These are phyloP conservation scores for Sanghuangporus weigelae DNA, from an alignment of 1,284 basidiomycete genomes.

Conservation along the genomic window DNA sequence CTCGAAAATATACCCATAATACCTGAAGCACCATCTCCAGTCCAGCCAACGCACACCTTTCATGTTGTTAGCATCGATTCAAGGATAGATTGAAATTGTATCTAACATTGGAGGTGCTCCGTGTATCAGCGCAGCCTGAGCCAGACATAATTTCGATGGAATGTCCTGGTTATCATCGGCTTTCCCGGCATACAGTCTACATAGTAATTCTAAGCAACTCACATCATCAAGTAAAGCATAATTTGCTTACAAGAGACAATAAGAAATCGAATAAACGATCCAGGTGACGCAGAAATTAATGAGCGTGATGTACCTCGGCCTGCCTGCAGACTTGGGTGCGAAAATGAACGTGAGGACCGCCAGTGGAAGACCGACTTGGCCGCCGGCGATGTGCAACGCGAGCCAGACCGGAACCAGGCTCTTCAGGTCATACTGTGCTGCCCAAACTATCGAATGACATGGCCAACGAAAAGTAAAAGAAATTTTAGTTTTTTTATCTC, in stretches of 20 bases:
- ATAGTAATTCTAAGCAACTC: background rate
- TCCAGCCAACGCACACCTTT: conserved; percentile 43
- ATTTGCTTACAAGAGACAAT: conserved; percentile 42
- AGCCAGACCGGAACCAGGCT: conserved; percentile 13
- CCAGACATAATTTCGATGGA: conserved; percentile 34
- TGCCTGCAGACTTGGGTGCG: background rate
- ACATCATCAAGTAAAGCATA: background rate
- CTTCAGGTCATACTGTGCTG: background rate
- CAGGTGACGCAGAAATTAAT: conserved; percentile 50
- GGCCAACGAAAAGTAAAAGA: background rate
- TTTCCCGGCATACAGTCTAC: conserved; percentile 35
- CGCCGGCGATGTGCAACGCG: conserved; percentile 16
- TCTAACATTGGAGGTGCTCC: conserved; percentile 50
- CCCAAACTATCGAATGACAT: background rate
- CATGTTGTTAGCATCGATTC: conserved; percentile 4
- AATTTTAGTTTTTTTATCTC: background rate
- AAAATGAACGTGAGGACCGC: conserved; percentile 10
- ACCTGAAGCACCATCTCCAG: conserved; percentile 48
- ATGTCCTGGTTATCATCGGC: conserved; percentile 19
- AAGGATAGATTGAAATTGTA: background rate
- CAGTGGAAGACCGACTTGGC: conserved; percentile 16
- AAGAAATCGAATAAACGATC: conserved; percentile 48
- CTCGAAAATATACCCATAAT: conserved; percentile 7
- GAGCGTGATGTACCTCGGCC: conserved; percentile 35
- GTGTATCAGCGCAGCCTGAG: conserved; percentile 48